Base-by-base conservation (phyloP, 2,329 filamentous ascomycete genomes). In the Talaromyces sp. region DNA sequence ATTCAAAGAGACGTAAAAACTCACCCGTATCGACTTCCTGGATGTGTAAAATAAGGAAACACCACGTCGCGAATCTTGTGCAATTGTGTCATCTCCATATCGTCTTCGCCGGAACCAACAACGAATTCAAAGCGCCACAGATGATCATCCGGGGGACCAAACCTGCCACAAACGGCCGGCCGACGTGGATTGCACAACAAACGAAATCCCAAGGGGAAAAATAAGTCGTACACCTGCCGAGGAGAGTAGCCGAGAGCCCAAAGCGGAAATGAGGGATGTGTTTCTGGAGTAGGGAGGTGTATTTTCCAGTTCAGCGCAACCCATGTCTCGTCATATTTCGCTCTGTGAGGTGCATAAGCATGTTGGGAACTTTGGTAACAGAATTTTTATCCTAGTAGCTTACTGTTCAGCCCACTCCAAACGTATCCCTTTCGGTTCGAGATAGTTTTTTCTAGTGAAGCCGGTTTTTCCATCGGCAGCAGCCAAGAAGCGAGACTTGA, bases 381-480 rank as follows among this genome's bases (percentile, higher is more conserved):
- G 7, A 8, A 23, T 6, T 7, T 0, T 73, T 77, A 16, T 57
- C 52, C 23, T 64, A 57, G 34, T 60, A 65, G 12, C 60, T 23
- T 58, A 60, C 42, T 42, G 55, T 57, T 28, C 61, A 6, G 42
- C 42, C 42, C 42, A 47, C 51, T 79, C 76, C 63, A 77, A 69
- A 31, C 71, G 67, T 44, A 81, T 72, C 0, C 76, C 78, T 9
- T 72, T 71, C 0, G 72, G 71, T 61, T 82, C 80, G 4, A 82
- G 71, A 62, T 80, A 82, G 12, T 72, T 66, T 62, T 83, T 82
- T 14, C 80, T 69, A 8, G 77, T 76, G 40, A 78, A 72, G 0
- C 81, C 81, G 5, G 71, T 78, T 66, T 83, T 83, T 0, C 81
- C 81, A 68, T 83, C 81, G 0, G 80, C 79, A 0, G 76, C 81